phyloP scores from a whole-genome alignment of 2,329 filamentous ascomycete genomes.

The Botrytis tulipae region DNA sequence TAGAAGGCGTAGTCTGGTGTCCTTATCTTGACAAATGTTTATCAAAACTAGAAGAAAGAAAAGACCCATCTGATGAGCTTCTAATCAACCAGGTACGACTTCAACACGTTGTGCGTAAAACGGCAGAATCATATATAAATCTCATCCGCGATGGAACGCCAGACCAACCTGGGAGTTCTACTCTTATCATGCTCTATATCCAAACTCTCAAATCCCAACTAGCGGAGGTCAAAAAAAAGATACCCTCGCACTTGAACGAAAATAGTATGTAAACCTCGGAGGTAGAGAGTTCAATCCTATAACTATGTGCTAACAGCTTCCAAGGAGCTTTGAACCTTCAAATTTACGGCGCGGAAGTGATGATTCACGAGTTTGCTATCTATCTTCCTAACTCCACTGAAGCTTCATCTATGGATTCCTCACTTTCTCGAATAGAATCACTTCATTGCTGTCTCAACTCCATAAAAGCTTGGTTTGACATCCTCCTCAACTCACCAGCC shows the following conservation, averaged over 20 bases:
- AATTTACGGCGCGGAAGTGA: slow-evolving; percentile 5
- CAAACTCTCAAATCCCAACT: slow-evolving; percentile 15
- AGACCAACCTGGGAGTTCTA: neutral
- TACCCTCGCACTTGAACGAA: neutral
- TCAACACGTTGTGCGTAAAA: neutral
- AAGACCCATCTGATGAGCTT: slow-evolving; percentile 4
- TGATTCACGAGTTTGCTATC: slow-evolving; percentile 7
- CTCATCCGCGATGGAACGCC: slow-evolving; percentile 11
- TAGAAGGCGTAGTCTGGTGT: slow-evolving; percentile 10
- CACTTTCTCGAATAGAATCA: neutral
- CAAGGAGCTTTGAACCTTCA: slow-evolving; percentile 6
- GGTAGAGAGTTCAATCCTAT: neutral
- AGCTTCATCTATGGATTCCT: neutral
- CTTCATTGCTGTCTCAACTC: slow-evolving; percentile 5
- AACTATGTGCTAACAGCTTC: neutral
- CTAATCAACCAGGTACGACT: neutral
- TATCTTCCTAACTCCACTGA: slow-evolving; percentile 7
- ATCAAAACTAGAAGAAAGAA: slow-evolving; percentile 3
- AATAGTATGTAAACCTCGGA: neutral
- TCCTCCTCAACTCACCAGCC: slow-evolving; percentile 1
- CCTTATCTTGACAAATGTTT: slow-evolving; percentile 12
- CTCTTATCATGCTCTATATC: slow-evolving; percentile 1
- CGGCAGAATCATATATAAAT: slow-evolving; percentile 7
- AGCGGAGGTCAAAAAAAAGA: neutral
- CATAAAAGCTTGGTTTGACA: slow-evolving; percentile 7